Evolutionary conservation across 306 rosid genomes (phyloP), one percentile per base, ranked within the genome.

Genomic region (Sindora glabra): DNA sequence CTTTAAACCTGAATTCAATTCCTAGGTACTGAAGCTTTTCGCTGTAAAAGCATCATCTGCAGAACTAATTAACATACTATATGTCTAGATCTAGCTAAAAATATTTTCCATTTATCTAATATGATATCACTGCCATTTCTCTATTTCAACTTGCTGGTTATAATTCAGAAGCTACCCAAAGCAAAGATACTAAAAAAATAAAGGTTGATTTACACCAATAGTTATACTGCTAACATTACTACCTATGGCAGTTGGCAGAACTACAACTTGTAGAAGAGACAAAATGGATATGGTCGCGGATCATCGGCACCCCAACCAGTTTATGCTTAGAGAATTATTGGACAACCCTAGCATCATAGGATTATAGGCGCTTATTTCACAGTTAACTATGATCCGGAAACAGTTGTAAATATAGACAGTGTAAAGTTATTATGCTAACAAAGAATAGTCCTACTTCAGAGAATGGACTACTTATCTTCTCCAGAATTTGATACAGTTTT

Each of bases 251-350:
- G 97, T 72, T 91, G 64, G 96, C 84, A 71, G 96, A 91, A 76
- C 67, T 91, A 64, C 71, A 62, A 70, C 60, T 65, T 67, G 54
- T 32, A 13, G 89, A 83, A 48, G 83, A 71, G 64, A 60, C 50
- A 30, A 58, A 81, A 57, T 91, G 97, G 95, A 19, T 30, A 32
- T 91, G 97, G 97, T 83, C 89, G 19, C 67, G 85, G n/a, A 81
- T 79, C 40, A 87, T 91, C 65, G 96, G 82, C 45, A 83, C 97
- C 42, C 96, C 96, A 13, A 71, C 86, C 34, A 91, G 96, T 77
- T 59, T 72, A 64, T 91, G 97, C 76, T 17, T 67, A 42, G 67
- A 77, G 67, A 72, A 69, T 78, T 67, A 87, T 55, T 85, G 89
- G 96, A 79, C 90, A 18, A 54, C 85, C 56, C 45, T 79, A 64